Percentiles rank a stretch among this genome's conserved stretches.
phyloP scores from a whole-genome alignment of 2,329 filamentous ascomycete species.

The Apiospora sp. region DNA sequence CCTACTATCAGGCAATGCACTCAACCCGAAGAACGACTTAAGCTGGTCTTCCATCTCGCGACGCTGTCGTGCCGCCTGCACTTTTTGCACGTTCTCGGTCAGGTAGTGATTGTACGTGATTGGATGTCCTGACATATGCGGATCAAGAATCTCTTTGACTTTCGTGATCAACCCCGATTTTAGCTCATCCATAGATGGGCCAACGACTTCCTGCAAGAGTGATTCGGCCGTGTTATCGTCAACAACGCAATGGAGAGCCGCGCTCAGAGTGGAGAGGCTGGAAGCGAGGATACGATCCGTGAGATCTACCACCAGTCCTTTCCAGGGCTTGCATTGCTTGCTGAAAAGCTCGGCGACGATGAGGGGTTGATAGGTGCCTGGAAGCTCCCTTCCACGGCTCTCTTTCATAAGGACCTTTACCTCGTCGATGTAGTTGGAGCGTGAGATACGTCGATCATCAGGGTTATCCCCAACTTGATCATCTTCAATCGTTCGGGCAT shows the following conservation, averaged over 20 bases:
- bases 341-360: slow-evolving; percentile 44
- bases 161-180: slow-evolving; percentile 34
- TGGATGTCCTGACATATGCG: slow-evolving; percentile 42
- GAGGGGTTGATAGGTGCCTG: slow-evolving; percentile 45
- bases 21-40: neutral
- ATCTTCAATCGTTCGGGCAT: slow-evolving; percentile 29
- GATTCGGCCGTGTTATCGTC: slow-evolving; percentile 34
- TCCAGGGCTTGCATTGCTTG: slow-evolving; percentile 45
- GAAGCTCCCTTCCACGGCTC: slow-evolving; percentile 45
- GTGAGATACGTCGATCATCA: slow-evolving; percentile 25
- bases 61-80: slow-evolving; percentile 28
- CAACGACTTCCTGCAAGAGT: slow-evolving; percentile 21
- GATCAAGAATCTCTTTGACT: slow-evolving; percentile 38
- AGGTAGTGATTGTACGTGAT: slow-evolving; percentile 47
- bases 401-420: slow-evolving; percentile 39
- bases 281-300: slow-evolving; percentile 33
- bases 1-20: neutral
- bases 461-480: neutral
- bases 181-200: slow-evolving; percentile 32
- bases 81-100: slow-evolving; percentile 44
- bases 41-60: slow-evolving; percentile 9
- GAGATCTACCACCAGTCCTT: slow-evolving; percentile 30
- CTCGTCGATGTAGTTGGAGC: slow-evolving; percentile 33
- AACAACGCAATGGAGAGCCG: slow-evolving; percentile 34
- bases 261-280: slow-evolving; percentile 29